phyloP scores from a whole-genome alignment of 2,329 filamentous ascomycete species.

The Clathrospora elynae region DNA sequence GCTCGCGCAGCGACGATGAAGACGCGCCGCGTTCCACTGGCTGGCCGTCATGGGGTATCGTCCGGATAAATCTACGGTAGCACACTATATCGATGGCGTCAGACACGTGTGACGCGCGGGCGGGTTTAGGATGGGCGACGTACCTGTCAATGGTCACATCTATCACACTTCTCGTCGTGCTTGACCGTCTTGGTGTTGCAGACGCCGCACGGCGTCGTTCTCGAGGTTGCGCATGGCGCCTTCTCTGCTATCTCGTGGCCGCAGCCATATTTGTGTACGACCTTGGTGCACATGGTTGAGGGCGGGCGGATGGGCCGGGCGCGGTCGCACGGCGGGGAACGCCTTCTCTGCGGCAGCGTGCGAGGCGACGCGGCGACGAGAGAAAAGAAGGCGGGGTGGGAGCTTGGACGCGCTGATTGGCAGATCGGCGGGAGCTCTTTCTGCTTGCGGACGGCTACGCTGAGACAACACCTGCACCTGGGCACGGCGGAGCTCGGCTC shows the following conservation, averaged over 20 bases:
- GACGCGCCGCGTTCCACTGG: slow-evolving; percentile 37
- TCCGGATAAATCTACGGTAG: slow-evolving; percentile 40
- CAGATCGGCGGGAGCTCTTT: slow-evolving; percentile 27
- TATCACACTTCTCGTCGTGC: slow-evolving; percentile 56
- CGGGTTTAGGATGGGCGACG: slow-evolving; percentile 13
- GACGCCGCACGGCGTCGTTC: slow-evolving; percentile 49
- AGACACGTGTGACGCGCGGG: slow-evolving; percentile 33
- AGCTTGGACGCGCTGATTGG: slow-evolving; percentile 35
- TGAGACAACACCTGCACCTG: too few species aligned
- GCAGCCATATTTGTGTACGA: slow-evolving; percentile 56
- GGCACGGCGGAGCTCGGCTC: slow-evolving; percentile 19
- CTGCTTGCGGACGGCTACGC: slow-evolving; percentile 15
- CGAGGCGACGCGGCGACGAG: slow-evolving; percentile 13
- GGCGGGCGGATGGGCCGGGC: slow-evolving; percentile 19
- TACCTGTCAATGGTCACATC: slow-evolving; percentile 53
- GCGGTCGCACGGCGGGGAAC: slow-evolving; percentile 30
- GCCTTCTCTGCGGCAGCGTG: slow-evolving; percentile 31
- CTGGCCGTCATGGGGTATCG: slow-evolving; percentile 41
- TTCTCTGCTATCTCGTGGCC: slow-evolving; percentile 52
- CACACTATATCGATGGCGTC: slow-evolving; percentile 34
- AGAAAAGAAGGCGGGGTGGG: slow-evolving; percentile 29
- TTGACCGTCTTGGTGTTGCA: slow-evolving; percentile 53
- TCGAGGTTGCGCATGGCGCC: slow-evolving; percentile 55
- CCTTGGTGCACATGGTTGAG: slow-evolving; percentile 53
- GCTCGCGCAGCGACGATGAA: slow-evolving; percentile 33